A percentile compares a stretch with the other conserved stretches of the same genome.
phyloP scores from a whole-genome alignment of 2,329 filamentous ascomycete species.

The Pseudogymnoascus sp. region DNA sequence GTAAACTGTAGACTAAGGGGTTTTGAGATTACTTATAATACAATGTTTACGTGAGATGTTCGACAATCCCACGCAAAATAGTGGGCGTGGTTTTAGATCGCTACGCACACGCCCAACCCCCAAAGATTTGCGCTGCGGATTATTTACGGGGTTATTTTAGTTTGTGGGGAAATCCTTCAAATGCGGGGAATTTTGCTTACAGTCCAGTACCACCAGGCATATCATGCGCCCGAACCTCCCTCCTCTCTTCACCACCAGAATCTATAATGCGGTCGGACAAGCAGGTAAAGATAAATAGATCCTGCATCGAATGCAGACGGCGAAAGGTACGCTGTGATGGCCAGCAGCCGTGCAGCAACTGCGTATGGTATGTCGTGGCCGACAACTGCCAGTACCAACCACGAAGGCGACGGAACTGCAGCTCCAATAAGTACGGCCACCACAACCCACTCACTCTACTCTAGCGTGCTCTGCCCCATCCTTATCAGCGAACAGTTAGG shows the following conservation, averaged over 20 bases:
- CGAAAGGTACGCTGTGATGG: slow-evolving; percentile 14
- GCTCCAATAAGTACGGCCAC: slow-evolving; percentile 6
- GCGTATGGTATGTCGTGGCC: slow-evolving; percentile 11
- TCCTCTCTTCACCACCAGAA: background rate
- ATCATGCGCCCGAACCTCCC: background rate
- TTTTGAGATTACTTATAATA: background rate
- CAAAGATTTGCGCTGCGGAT: background rate
- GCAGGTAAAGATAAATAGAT: slow-evolving; percentile 13
- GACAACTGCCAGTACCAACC: slow-evolving; percentile 12
- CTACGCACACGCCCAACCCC: background rate
- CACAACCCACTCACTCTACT: background rate
- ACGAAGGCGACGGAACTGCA: slow-evolving; percentile 11
- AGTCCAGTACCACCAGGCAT: background rate
- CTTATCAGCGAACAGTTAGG: background rate
- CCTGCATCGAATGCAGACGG: slow-evolving; percentile 13
- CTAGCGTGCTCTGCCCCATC: slow-evolving; percentile 4
- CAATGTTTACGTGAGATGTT: background rate
- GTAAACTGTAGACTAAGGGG: no score
- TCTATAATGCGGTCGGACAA: slow-evolving; percentile 10
- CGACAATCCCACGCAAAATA: background rate
- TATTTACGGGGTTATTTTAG: background rate
- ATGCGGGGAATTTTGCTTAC: slow-evolving; percentile 9
- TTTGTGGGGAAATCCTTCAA: slow-evolving; percentile 5
- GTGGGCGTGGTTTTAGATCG: background rate
- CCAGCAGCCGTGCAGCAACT: slow-evolving; percentile 9